Base-by-base conservation (phyloP, 2,329 filamentous ascomycete species). In the Mycosphaerelloides madeirae region DNA sequence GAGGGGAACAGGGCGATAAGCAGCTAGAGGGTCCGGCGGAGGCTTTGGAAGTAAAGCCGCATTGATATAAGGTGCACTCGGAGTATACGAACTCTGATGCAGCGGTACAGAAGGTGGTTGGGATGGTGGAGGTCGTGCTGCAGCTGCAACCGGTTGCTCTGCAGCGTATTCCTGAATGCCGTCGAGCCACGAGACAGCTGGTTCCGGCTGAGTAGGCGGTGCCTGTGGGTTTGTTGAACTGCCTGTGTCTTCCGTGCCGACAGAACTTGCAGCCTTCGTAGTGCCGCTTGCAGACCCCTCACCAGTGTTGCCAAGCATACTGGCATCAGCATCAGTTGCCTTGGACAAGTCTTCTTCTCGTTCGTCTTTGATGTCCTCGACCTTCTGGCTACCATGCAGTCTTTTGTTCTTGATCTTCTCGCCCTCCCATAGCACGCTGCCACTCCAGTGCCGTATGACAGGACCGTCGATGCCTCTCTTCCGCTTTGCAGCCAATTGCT, bases 371-470 rank as follows among this genome's bases (percentile, higher is more conserved):
- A 60, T 48, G 22, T 62, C 59, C 5, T 58, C 52, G 4, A 55
- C 48, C 14, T 59, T 57, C 38, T 53, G 49, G 25, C 55, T 61
- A 7, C 52, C 58, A 47, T 63, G 69, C 58, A 55, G 64, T 52
- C 50, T 65, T 54, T 58, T 67, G 49, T 80, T 77, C 60, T 80
- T 83, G 60, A 90, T 71, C 62, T 83, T 85, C 18, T 84, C 85
- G 58, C 87, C 83, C 43, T 84, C 76, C 78, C 87, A 91, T 57
- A 87, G 80, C 28, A 86, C 86, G 51, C 87, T 79, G n/a, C 91
- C 93, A 65, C 90, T 97, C 84, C 90, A 96, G 65, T 86, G 91
- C 2, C 87, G 87, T 32, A 96, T 83, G 9, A 96, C 87, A 0
- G 93, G 88, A 0, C 93, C 93, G 42, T 91, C 83, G 7, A 97